Evolutionary conservation across 257 asterid genomes (phyloP), one percentile per base, ranked within the genome.

Genomic region (Solanum appendiculatum): DNA sequence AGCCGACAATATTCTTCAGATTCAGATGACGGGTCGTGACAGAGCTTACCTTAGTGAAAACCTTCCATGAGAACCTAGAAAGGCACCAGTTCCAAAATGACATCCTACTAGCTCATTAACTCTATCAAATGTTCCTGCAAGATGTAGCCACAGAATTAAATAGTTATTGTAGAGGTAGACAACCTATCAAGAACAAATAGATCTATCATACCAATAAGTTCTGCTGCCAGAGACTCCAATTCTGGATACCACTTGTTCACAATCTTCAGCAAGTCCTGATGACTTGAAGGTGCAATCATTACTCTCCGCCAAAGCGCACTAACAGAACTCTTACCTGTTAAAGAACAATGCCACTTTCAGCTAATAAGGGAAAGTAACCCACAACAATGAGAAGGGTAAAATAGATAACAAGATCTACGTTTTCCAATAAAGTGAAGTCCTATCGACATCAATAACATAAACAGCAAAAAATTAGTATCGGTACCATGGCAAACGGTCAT

Each of bases 221-320:
- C 90, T 74, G 77, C 92, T 21, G 94, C 92, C 86, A 94, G 88
- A 88, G 90, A 84, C 86, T 88, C 89, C 94, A 96, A 84, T 82
- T 89, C 92, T n/a, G 97, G 98, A 89, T 93, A 95, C 98, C 97
- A 91, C 84, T 88, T 90, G 34, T 91, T 90, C 89, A 95, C 91
- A 86, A 97, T 91, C 58, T 86, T 84, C 83, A 91, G 89, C 91
- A 95, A 84, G 87, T 97, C 99, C 86, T 88, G 90, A 21, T 90
- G 89, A 82, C 93, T 88, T 44, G 97, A 93, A 68, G 94, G 86
- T 63, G 91, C 90, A 40, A 95, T 88, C 94, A 91, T 92, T 75
- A 97, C 92, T 89, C 94, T 96, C 95, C 97, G 89, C 99, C 99
- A 97, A 86, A 94, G 91, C 85, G 95, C 95, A 85, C 96, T 93